Evolutionary conservation across 2,329 filamentous ascomycete genomes (phyloP).

Genomic region (Torrubiella hemipterigena): DNA sequence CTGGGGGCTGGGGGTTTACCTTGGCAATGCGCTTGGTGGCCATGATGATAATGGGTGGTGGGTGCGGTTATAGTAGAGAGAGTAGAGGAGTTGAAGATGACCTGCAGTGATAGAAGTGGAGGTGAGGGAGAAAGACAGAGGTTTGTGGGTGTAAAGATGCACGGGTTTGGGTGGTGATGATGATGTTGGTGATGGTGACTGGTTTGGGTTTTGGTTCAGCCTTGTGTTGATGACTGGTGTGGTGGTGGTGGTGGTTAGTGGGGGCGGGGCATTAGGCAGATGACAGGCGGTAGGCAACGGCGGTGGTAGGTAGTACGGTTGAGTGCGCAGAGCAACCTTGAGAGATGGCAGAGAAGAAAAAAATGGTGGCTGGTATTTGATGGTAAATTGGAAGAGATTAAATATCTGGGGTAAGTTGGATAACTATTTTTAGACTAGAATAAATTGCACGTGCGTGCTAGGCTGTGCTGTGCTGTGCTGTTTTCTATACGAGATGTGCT

Average conservation of each 20-base stretch:
- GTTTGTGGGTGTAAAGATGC: not conserved
- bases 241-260: not conserved
- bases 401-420: no score
- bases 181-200: not conserved
- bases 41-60: slow-evolving; percentile 18
- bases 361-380: no score
- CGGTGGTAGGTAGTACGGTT: no score
- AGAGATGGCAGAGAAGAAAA: no score
- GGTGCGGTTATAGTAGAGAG: no score
- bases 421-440: no score
- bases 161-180: slow-evolving; percentile 3
- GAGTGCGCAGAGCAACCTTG: no score
- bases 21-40: slow-evolving; percentile 33
- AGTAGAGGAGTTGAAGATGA: not conserved
- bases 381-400: no score
- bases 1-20: slow-evolving; percentile 13
- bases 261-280: slow-evolving; percentile 2
- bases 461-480: no score
- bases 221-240: not conserved
- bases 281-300: no score
- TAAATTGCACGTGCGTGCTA: no score
- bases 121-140: not conserved
- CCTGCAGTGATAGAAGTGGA: not conserved
- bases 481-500: no score
- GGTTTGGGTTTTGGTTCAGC: not conserved